Conservation (phyloP, 164 flowering plant genomes). For the Platanus orientalis region DNA sequence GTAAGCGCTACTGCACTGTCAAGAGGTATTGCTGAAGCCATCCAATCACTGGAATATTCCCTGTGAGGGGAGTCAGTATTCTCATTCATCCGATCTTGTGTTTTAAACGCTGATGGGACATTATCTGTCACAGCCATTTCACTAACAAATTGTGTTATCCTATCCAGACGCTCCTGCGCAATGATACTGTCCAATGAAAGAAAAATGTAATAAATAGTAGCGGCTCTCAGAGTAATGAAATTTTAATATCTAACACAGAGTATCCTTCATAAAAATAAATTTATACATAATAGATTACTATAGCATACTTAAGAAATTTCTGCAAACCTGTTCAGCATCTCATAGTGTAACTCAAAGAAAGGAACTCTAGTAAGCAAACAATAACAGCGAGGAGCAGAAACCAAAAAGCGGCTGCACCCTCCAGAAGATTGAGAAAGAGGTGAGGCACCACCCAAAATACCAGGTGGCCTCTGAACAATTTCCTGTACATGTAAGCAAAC, state of each 20-base stretch:
- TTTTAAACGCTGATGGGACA: conserved; percentile 33
- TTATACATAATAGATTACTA: not conserved
- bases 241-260: not conserved
- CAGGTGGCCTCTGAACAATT: conserved; percentile 85
- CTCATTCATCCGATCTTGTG: conserved; percentile 34
- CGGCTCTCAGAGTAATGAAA: not conserved
- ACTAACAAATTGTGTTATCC: conserved; percentile 74
- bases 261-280: not conserved
- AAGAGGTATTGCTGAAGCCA: conserved; percentile 73
- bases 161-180: conserved; percentile 85
- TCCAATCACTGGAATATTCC: conserved; percentile 49
- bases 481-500: conserved; percentile 90
- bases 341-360: conserved; percentile 89
- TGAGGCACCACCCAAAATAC: conserved; percentile 48
- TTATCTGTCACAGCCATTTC: conserved; percentile 48
- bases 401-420: conserved; percentile 59
- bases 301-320: not conserved
- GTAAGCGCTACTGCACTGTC: conserved; percentile 58
- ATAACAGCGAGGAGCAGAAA: conserved; percentile 95
- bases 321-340: conserved; percentile 86
- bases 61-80: conserved; percentile 26
- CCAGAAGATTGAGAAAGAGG: conserved; percentile 46
- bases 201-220: conserved; percentile 12
- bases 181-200: conserved; percentile 62
- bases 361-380: conserved; percentile 89